Conservation (phyloP, 148 eudicot species). For the Gaultheria prostrata region DNA sequence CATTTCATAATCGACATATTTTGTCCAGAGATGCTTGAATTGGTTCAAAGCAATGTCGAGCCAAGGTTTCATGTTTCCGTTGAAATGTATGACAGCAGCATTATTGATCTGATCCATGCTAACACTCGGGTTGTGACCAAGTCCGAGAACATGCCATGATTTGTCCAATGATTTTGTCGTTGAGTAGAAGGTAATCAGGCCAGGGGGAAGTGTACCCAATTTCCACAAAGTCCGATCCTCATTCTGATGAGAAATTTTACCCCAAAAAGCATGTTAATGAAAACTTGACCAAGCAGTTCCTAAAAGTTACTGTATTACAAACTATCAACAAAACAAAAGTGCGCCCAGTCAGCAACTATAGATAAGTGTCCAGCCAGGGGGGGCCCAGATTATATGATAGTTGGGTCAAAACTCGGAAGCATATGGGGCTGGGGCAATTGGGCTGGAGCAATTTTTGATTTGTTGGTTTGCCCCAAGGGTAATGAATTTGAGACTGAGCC, state of each 20-base stretch:
- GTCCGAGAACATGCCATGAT: slow-evolving; percentile 90
- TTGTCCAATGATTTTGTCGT: slow-evolving; percentile 80
- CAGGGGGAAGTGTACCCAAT: slow-evolving; percentile 73
- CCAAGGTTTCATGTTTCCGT: slow-evolving; percentile 95
- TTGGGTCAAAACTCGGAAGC: not conserved
- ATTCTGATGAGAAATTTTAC: slow-evolving; percentile 39
- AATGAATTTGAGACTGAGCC: not conserved
- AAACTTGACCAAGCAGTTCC: not conserved
- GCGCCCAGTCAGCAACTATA: not conserved
- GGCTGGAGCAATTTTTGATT: not conserved
- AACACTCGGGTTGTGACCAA: slow-evolving; percentile 86
- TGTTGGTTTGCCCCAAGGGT: not conserved
- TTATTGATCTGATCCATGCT: slow-evolving; percentile 86
- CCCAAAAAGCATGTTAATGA: not conserved
- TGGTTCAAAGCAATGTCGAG: slow-evolving; percentile 84
- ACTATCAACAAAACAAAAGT: not conserved
- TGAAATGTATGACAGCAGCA: slow-evolving; percentile 90
- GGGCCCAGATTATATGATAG: not conserved
- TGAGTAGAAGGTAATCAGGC: slow-evolving; percentile 69
- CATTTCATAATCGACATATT: slow-evolving; percentile 76
- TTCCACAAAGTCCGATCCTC: slow-evolving; percentile 75
- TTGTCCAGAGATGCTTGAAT: slow-evolving; percentile 81
- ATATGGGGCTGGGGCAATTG: not conserved
- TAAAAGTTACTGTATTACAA: not conserved
- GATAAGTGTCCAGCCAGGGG: not conserved